phyloP scores from a whole-genome alignment of 2,329 filamentous ascomycete genomes.

The Blumeria graminis region DNA sequence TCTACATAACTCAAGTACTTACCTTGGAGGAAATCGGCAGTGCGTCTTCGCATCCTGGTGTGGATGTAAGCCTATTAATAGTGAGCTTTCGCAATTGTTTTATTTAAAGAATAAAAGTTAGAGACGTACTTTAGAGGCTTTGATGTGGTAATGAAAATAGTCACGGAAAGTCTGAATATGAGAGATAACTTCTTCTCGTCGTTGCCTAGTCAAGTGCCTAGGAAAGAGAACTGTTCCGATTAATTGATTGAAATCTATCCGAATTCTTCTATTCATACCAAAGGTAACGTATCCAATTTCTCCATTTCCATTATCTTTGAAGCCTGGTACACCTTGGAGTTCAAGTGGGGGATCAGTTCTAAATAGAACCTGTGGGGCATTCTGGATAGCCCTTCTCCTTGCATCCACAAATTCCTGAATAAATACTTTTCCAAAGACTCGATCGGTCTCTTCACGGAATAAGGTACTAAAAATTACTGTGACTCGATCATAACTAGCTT shows the following conservation, averaged over 20 bases:
- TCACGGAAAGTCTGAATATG: conserved; percentile 99
- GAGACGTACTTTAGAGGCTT: conserved; percentile 59
- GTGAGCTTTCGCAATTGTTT: conserved; percentile 2
- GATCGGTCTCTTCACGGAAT: conserved; percentile 92
- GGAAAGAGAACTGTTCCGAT: conserved; percentile 62
- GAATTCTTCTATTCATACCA: conserved; percentile 28
- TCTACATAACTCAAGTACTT: conserved; percentile 14
- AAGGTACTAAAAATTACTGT: conserved; percentile 98
- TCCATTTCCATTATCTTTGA: conserved; percentile 48
- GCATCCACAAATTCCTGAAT: conserved; percentile 98
- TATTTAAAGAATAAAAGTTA: conserved; percentile 2
- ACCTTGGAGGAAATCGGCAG: conserved; percentile 96
- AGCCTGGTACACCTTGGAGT: conserved; percentile 64
- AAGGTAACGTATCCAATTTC: conserved; percentile 97
- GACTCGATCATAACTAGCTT: conserved; percentile 88
- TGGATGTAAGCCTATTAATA: conserved; percentile 64
- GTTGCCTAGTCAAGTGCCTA: conserved; percentile 71
- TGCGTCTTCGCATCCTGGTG: conserved; percentile 90
- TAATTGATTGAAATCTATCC: conserved; percentile 5
- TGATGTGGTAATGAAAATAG: conserved; percentile 99
- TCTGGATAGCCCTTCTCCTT: conserved; percentile 81
- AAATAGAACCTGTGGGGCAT: conserved; percentile 93
- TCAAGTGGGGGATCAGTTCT: conserved; percentile 84
- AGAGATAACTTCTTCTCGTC: conserved; percentile 85
- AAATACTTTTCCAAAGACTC: conserved; percentile 95